Conservation (phyloP, 1,284 basidiomycete genomes). For the Boletus smithii region DNA sequence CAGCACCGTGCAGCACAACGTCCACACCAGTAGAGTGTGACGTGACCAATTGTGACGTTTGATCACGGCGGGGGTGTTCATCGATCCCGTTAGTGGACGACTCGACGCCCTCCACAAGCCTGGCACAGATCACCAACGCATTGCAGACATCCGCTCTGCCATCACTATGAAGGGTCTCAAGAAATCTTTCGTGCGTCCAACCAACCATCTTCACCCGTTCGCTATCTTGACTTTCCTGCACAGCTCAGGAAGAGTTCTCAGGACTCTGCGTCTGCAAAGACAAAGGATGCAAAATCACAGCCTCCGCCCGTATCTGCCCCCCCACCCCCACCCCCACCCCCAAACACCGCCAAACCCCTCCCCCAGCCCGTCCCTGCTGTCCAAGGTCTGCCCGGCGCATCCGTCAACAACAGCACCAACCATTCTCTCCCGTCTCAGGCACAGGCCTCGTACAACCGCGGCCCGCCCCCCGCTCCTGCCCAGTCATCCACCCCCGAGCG, state of each 20-base stretch:
- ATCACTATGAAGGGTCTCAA: constrained; percentile 81
- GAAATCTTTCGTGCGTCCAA: constrained; percentile 71
- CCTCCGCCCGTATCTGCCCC: constrained; percentile 44
- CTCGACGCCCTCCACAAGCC: constrained; percentile 14
- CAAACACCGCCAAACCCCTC: constrained; percentile 60
- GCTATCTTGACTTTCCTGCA: constrained; percentile 17
- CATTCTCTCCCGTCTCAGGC: constrained; percentile 37
- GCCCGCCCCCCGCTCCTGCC: constrained; percentile 38
- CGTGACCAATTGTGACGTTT: constrained; percentile 29
- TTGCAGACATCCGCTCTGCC: constrained; percentile 20
- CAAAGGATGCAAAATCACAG: constrained; percentile 54
- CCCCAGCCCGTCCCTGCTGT: constrained; percentile 44
- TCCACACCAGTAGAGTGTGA: constrained; percentile 19
- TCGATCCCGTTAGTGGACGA: constrained; percentile 31
- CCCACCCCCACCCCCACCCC: constrained; percentile 64
- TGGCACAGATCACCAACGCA: constrained; percentile 8
- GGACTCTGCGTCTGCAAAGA: constrained; percentile 67
- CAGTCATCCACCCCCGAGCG: constrained; percentile 46
- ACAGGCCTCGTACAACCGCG: constrained; percentile 42
- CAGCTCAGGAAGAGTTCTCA: constrained; percentile 67
- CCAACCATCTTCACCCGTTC: constrained; percentile 13
- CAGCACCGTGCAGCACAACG: constrained; percentile 16
- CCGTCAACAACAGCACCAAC: constrained; percentile 43
- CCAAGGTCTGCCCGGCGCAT: constrained; percentile 39
- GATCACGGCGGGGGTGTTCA: constrained; percentile 30